Base-by-base conservation (phyloP, 1,284 basidiomycete genomes). In the Papiliotrema terrestris region DNA sequence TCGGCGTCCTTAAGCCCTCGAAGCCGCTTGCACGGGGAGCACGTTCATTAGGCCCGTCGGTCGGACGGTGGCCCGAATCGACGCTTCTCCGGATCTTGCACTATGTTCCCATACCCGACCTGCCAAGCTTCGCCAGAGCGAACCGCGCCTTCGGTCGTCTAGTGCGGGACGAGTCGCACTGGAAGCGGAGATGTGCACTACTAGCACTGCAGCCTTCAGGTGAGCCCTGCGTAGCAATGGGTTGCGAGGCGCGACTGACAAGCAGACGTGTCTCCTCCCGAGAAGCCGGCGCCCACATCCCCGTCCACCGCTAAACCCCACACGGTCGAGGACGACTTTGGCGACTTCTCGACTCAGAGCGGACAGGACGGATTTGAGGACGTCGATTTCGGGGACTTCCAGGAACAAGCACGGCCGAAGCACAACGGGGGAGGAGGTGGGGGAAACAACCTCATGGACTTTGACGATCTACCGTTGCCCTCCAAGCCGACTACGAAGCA, bases 301-400 rank as follows among this genome's bases (percentile, higher is more conserved):
- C 6, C 25, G 44, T 20, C 44, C 15, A 23, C 20, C 23, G 15
- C 15, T 8, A 45, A 48, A 19, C 32, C n/a, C 19, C 47, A 51
- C 43, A 58, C 55, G 20, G 32, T 50, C 46, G 69, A 71, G 26
- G 71, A 71, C 52, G 70, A 73, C 43, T 72, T 71, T 56, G 70
- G 71, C 11, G 71, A 73, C 51, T 74, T 76, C 58, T 66, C 70
- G 8, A 60, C 58, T 13, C 66, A 70, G 44, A 62, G 56, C 13
- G 29, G 29, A 11, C 61, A 61, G 38, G 64, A 63, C 36, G 59
- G 52, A 5, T 71, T 73, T 43, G 66, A 78, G 43, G 84, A 91
- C 55, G 90, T 95, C 61, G 93, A 94, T 38, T 98, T 97, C 78
- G 93, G 92, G 1, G 92, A 95, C 70, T 95, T 84, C 43, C 39